Conservation (phyloP, 2,329 filamentous ascomycete species). For the Didymella sp. region DNA sequence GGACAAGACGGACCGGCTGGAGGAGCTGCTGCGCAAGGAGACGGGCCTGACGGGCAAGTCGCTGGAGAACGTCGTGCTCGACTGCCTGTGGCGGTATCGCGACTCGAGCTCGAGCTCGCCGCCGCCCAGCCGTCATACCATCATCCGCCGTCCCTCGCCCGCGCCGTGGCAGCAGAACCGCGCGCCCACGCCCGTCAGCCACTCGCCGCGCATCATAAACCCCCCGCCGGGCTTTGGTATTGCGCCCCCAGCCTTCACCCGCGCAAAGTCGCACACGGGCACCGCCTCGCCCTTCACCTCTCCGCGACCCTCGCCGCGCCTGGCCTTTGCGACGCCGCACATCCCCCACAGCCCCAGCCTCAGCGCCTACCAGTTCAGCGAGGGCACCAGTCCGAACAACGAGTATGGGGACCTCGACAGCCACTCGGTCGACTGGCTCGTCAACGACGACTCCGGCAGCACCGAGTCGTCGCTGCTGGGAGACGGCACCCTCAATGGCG, state of each 20-base stretch:
- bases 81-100: constrained; percentile 87
- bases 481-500: constrained; percentile 75
- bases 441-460: constrained; percentile 82
- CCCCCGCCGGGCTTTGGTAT: constrained; percentile 78
- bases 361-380: constrained; percentile 95
- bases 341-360: constrained; percentile 94
- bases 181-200: constrained; percentile 77
- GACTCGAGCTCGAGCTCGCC: constrained; percentile 75
- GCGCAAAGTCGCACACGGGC: constrained; percentile 70
- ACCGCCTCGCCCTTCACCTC: constrained; percentile 91
- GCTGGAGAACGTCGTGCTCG: constrained; percentile 88
- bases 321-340: constrained; percentile 85
- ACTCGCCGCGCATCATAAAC: constrained; percentile 81
- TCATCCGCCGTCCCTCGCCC: constrained; percentile 88
- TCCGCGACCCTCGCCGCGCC: constrained; percentile 87
- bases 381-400: constrained; percentile 72
- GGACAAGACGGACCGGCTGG: constrained; percentile 90
- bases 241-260: constrained; percentile 76
- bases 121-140: constrained; percentile 84
- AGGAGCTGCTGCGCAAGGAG: constrained; percentile 82
- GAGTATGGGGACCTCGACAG: constrained; percentile 92
- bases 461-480: constrained; percentile 76
- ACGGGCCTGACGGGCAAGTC: constrained; percentile 76
- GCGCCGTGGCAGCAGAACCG: constrained; percentile 86
- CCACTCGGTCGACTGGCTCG: constrained; percentile 96